Conservation (phyloP, 2,329 filamentous ascomycete genomes). For the Aspergillus hiratsukae region DNA sequence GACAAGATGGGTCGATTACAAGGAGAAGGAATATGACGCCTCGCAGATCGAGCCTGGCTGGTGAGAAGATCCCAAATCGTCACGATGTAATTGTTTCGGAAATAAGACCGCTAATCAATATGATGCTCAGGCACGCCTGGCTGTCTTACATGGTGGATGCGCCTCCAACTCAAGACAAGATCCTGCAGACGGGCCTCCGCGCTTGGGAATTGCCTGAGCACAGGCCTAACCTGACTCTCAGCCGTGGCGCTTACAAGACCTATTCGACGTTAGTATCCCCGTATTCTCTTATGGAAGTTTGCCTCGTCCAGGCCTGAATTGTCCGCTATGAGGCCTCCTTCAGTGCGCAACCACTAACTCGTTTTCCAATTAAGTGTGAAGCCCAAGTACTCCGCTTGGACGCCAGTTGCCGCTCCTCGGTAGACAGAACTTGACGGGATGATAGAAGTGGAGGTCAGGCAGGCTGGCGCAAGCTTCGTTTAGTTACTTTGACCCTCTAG, state of each 20-base stretch:
- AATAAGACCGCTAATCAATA: not conserved
- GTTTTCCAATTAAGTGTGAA: conserved; percentile 19
- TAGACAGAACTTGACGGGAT: conserved; percentile 17
- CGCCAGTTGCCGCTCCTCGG: conserved; percentile 33
- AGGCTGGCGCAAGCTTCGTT: not conserved
- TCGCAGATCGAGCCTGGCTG: conserved; percentile 87
- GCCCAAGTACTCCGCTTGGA: conserved; percentile 34
- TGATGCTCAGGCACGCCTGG: conserved; percentile 72
- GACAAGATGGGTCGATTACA: conserved; percentile 97
- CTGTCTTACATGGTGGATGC: conserved; percentile 90
- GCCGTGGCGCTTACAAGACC: conserved; percentile 77
- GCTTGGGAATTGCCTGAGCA: conserved; percentile 73
- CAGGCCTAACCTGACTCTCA: conserved; percentile 69
- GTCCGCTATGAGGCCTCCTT: not conserved
- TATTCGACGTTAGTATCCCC: conserved; percentile 79
- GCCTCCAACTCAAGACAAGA: conserved; percentile 70
- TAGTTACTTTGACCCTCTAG: conserved; percentile 2
- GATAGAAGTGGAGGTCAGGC: not conserved
- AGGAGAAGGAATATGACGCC: conserved; percentile 63
- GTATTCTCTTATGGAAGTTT: not conserved
- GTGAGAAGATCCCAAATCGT: conserved; percentile 34
- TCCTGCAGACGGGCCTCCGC: conserved; percentile 63
- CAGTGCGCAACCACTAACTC: conserved; percentile 1
- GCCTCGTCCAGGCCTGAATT: too few relatives aligned
- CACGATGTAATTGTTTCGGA: not conserved